phyloP scores from a whole-genome alignment of 2,329 filamentous ascomycete species.

The Arthrinium phaeospermum region DNA sequence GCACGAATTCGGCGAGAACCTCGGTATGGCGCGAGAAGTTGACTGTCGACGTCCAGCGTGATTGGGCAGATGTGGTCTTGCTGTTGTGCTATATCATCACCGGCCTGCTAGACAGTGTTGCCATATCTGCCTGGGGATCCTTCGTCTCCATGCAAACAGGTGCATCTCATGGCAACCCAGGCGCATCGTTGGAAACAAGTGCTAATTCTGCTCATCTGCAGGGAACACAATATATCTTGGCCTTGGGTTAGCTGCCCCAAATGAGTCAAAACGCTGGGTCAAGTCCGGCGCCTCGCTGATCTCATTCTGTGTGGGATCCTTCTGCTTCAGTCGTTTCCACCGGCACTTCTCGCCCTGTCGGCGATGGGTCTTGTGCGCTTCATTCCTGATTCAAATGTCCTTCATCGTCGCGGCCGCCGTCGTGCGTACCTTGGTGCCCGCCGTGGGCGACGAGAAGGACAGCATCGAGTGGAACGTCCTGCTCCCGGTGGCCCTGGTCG shows the following conservation, averaged over 20 bases:
- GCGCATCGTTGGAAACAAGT: not conserved
- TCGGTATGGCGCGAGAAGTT: slow-evolving; percentile 41
- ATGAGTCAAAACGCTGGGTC: slow-evolving; percentile 65
- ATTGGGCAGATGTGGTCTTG: slow-evolving; percentile 71
- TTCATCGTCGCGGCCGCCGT: slow-evolving; percentile 58
- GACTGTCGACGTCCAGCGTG: slow-evolving; percentile 58
- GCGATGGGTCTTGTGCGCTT: slow-evolving; percentile 68
- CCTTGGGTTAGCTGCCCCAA: slow-evolving; percentile 69
- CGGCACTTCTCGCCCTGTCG: slow-evolving; percentile 64
- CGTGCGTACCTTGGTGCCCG: slow-evolving; percentile 56
- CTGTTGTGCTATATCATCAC: slow-evolving; percentile 78
- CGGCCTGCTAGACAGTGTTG: slow-evolving; percentile 76
- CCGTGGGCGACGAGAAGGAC: slow-evolving; percentile 44
- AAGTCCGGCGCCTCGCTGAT: slow-evolving; percentile 74
- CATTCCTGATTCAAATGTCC: slow-evolving; percentile 58
- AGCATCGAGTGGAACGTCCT: slow-evolving; percentile 64
- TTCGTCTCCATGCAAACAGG: slow-evolving; percentile 88
- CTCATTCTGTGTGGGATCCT: slow-evolving; percentile 74
- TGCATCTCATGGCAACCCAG: slow-evolving; percentile 38
- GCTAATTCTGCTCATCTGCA: slow-evolving; percentile 32
- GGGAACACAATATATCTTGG: slow-evolving; percentile 82
- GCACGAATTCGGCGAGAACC: slow-evolving; percentile 24
- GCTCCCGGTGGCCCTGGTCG: slow-evolving; percentile 70
- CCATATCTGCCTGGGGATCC: slow-evolving; percentile 77
- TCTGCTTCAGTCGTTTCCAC: slow-evolving; percentile 74